Evolutionary conservation across 306 rosid genomes (phyloP), one percentile per base, ranked within the genome.

Genomic region (Rubus parviflorus): DNA sequence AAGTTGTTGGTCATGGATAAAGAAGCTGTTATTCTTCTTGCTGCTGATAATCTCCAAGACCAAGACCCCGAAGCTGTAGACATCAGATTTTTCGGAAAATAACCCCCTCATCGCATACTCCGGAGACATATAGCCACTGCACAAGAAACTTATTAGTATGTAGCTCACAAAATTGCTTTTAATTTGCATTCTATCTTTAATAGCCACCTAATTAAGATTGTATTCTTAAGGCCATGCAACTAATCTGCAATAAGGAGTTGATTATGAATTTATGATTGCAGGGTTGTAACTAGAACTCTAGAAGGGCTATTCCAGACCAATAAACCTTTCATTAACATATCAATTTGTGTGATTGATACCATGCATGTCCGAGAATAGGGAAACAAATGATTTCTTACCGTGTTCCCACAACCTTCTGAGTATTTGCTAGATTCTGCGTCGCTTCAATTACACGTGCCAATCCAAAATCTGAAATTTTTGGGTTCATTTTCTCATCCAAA

Each of bases 111-210:
- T 58, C 0, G 83, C 81, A 35, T 85, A 85, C 58, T 85, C 86
- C 0, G 81, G 83, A 12, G 80, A 80, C 75, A 78, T 77, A 54
- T 85, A 85, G 10, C 86, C 81, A 7, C 88, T 85, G 63, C 30
- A 80, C 4, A 0, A 1, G 6, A 16, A 78, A 1, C 23, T 5
- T 0, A 17, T 46, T 6, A 23, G 58, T 8, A 25, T 5, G 0
- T 49, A 20, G 38, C 8, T 11, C 19, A 23, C 3, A 11, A 10
- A 8, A 51, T 51, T 16, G 16, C 25, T 70, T 14, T 1, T 30
- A 1, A 30, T 30, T 46, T 40, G 16, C 30, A n/a, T n/a, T n/a
- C n/a, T n/a, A n/a, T n/a, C n/a, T n/a, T n/a, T n/a, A n/a, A n/a
- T n/a, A n/a, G n/a, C n/a, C n/a, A n/a, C n/a, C n/a, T n/a, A n/a